Evolutionary conservation across 2,329 filamentous ascomycete species (phyloP), one percentile per base, ranked within the genome.

Genomic region (Mariannaea sp.): DNA sequence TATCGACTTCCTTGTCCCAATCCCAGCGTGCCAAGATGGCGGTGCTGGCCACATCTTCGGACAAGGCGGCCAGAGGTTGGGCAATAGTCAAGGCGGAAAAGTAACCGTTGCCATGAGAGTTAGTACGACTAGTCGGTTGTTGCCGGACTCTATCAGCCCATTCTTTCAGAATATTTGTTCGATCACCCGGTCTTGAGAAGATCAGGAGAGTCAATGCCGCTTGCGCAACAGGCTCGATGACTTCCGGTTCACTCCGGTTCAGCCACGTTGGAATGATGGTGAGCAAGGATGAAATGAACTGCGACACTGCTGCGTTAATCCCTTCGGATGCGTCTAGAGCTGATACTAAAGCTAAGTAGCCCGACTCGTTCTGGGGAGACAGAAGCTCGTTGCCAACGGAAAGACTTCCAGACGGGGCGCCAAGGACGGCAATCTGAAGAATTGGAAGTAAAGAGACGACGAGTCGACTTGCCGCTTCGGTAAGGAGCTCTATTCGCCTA

Each of bases 401-500:
- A 6, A 66, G 29, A 2, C 35, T 10, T 22, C 58, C 36, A 7
- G 38, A 39, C 3, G 56, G 48, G 4, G 53, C 26, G 3, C 58
- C 55, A 1, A 72, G 51, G 3, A 69, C 49, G 3, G 67, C 65
- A n/a, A 71, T 61, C 49, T 81, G 74, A 2, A 83, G 63, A 1
- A 80, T 49, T 1, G 82, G 81, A 8, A 78, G 70, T 0, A 74
- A 68, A 4, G 84, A 78, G 6, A 81, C 74, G 9, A 87, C 74
- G 1, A 90, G 74, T n/a, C 74, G 75, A 60, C 83, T 80, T 12
- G 78, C 77, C 0, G 84, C 82, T 61, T 88, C 84, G 20, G 83
- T 82, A 4, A 88, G 77, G 17, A 89, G 75, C 52, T 89, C 87
- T 0, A 83, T 84, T 19, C 82, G 81, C 14, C 87, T 77, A 57